phyloP scores from a whole-genome alignment of 345 rosid genomes.

The Dipteronia sinensis region DNA sequence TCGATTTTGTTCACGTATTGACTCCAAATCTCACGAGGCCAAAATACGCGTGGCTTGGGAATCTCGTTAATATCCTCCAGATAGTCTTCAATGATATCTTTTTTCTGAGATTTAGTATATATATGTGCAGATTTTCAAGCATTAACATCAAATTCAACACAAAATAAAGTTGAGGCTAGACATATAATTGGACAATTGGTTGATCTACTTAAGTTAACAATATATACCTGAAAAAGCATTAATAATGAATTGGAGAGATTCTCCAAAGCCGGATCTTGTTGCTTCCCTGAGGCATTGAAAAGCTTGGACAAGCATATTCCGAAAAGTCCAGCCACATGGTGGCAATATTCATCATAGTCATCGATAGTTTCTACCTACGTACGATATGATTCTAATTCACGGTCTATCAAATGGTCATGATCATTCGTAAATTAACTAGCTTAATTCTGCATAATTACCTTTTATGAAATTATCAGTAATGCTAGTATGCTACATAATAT shows the following conservation, averaged over 20 bases:
- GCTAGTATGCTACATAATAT: not conserved
- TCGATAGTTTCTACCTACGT: constrained; percentile 83
- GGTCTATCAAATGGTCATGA: no score
- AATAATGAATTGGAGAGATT: constrained; percentile 90
- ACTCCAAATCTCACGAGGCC: constrained; percentile 58
- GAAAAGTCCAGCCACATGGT: constrained; percentile 95
- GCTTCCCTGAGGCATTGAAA: constrained; percentile 67
- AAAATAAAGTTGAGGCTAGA: no score
- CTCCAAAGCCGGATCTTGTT: constrained; percentile 76
- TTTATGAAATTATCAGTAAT: not conserved
- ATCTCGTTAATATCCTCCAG: constrained; percentile 95
- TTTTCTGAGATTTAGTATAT: constrained; percentile 51
- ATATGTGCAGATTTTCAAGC: no score
- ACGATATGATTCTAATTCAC: no score
- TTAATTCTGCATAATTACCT: not conserved
- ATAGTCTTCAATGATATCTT: constrained; percentile 92
- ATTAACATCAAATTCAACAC: no score
- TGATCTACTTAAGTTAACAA: no score
- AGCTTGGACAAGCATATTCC: constrained; percentile 95
- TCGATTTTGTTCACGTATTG: constrained; percentile 86
- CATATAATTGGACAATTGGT: no score
- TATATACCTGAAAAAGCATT: constrained; percentile 85
- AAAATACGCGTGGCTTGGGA: constrained; percentile 66
- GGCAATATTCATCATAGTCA: constrained; percentile 95
- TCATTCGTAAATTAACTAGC: not conserved